Percentiles rank a stretch among this genome's conserved stretches.
Conservation (phyloP, 768 basidiomycete species). For the Kondoa malvinella region DNA sequence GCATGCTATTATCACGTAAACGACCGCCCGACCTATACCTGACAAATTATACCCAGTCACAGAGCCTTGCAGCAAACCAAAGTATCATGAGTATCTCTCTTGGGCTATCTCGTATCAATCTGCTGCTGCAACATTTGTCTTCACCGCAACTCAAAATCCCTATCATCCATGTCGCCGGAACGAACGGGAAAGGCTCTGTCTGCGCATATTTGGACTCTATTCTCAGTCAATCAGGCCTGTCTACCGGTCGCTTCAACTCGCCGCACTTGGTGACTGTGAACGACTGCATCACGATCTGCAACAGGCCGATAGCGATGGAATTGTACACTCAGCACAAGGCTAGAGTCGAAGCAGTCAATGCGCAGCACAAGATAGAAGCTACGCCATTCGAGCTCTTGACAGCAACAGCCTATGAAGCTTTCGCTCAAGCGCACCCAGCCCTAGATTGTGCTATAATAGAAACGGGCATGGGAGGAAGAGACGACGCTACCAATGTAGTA, state of each 20-base stretch:
- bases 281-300: constrained; percentile 60
- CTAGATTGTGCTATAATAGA: constrained; percentile 73
- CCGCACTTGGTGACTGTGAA: constrained; percentile 66
- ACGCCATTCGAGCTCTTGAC: constrained; percentile 75
- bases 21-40: too few species aligned
- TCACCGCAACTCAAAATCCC: constrained; percentile 52
- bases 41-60: too few species aligned
- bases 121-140: constrained; percentile 36
- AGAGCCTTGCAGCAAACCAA: too few species aligned
- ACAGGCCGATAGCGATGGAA: constrained; percentile 38
- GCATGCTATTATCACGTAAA: too few species aligned
- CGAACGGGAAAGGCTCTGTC: constrained; percentile 94
- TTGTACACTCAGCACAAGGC: constrained; percentile 38
- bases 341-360: constrained; percentile 39
- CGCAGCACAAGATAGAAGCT: constrained; percentile 34
- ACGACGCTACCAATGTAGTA: constrained; percentile 86
- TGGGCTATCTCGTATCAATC: constrained; percentile 27
- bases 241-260: constrained; percentile 71
- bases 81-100: constrained; percentile 24
- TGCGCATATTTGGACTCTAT: constrained; percentile 66
- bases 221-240: constrained; percentile 42
- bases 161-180: constrained; percentile 79
- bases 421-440: constrained; percentile 35
- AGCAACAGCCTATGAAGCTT: constrained; percentile 56
- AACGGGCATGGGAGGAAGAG: constrained; percentile 81